Conservation (phyloP, 1,284 basidiomycete genomes). For the Irpex rosettiformis region DNA sequence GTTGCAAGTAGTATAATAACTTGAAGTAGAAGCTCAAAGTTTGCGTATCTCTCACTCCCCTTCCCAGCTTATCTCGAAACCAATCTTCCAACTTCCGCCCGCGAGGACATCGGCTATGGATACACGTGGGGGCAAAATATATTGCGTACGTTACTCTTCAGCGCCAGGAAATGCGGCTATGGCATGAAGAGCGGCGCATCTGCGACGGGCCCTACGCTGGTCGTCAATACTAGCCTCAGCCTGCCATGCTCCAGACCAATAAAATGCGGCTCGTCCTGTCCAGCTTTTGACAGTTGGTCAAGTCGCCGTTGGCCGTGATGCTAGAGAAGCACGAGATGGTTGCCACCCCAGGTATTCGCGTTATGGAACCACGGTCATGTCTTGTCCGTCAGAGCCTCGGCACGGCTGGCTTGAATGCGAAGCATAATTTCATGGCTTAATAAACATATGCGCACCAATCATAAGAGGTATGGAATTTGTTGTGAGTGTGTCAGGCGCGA, state of each 20-base stretch:
- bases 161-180: not conserved
- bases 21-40: too few species aligned
- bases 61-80: too few species aligned
- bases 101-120: too few species aligned
- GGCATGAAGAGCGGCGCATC: not conserved
- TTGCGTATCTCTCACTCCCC: too few species aligned
- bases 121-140: too few species aligned
- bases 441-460: not conserved
- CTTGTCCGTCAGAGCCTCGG: not conserved
- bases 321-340: not conserved
- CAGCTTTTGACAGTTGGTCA: not conserved
- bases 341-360: not conserved
- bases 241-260: not conserved
- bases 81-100: too few species aligned
- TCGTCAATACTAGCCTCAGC: not conserved
- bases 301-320: not conserved
- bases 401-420: not conserved
- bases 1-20: too few species aligned
- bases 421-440: not conserved
- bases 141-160: not conserved
- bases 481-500: not conserved
- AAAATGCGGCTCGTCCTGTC: not conserved
- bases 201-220: not conserved
- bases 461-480: not conserved
- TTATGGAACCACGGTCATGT: not conserved